Conservation (phyloP, 2,329 filamentous ascomycete species). For the Tolypocladium ophioglossoides region DNA sequence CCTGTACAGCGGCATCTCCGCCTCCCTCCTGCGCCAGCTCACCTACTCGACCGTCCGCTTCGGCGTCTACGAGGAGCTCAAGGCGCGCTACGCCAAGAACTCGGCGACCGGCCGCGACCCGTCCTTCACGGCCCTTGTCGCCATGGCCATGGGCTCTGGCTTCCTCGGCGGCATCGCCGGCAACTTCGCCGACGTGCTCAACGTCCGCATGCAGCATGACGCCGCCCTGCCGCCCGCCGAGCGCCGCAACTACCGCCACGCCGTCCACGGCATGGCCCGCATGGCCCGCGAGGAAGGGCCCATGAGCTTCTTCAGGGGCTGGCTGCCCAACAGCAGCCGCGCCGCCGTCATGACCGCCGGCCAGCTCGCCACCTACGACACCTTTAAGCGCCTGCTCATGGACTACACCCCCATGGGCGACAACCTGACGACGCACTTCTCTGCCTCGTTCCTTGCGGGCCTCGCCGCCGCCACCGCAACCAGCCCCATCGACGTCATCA, state of each 20-base stretch:
- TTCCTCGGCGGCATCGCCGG: constrained; percentile 83
- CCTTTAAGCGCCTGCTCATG: constrained; percentile 63
- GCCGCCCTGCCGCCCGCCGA: constrained; percentile 62
- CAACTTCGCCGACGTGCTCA: constrained; percentile 92
- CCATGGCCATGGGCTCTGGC: constrained; percentile 72
- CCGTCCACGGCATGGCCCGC: constrained; percentile 72
- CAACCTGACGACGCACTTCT: constrained; percentile 66
- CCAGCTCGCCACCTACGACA: constrained; percentile 77
- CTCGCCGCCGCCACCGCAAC: constrained; percentile 79
- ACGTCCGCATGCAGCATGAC: constrained; percentile 97
- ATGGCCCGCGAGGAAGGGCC: constrained; percentile 83
- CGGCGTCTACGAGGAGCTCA: constrained; percentile 91
- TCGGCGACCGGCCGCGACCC: constrained; percentile 36
- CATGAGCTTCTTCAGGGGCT: constrained; percentile 68
- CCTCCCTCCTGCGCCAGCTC: constrained; percentile 82
- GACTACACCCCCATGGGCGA: constrained; percentile 57
- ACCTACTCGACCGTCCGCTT: constrained; percentile 97
- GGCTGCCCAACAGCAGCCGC: constrained; percentile 70
- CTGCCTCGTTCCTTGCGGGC: constrained; percentile 66
- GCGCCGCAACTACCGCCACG: constrained; percentile 81
- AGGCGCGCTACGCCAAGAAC: constrained; percentile 48
- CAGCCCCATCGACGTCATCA: constrained; percentile 79
- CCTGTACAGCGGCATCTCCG: constrained; percentile 85
- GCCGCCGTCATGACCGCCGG: constrained; percentile 82
- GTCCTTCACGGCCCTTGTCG: constrained; percentile 66